Evolutionary conservation across 2,329 filamentous ascomycete species (phyloP), one percentile per base, ranked within the genome.

Genomic region (Periconia sp.): DNA sequence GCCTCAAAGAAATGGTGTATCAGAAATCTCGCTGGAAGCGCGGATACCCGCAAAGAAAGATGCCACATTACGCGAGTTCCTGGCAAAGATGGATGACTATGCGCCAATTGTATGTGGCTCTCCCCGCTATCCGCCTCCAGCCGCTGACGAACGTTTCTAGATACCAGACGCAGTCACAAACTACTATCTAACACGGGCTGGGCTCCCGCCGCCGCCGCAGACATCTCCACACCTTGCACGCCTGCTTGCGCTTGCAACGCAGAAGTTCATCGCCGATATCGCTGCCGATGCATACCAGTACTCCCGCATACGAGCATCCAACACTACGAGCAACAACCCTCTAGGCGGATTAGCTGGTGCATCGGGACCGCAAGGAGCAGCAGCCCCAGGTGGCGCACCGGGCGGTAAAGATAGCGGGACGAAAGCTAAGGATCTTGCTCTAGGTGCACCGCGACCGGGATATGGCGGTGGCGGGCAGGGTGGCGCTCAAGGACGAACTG

Each of bases 261-360:
- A 99, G 68, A 99, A 99, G 69, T 99, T 99, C 78, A 89, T 99
- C 61, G 92, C 94, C 46, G 94, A 99, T 70, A 90, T 99, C 54
- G 94, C 94, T 2, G 92, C 94, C 43, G 94, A 99, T 70, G 91
- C 94, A 3, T 99, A 99, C 71, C 94, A 99, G 73, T 97, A 96
- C 78, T 91, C 88, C 48, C 89, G 92, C 39, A 97, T 99, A 63
- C 87, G 94, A 28, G 89, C 89, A n/a, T 92, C 89, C 16, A 95
- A 94, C 66, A 91, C 87, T 45, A 92, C 88, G 52, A 86, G 86
- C 10, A 95, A 92, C 68, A 96, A 96, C 71, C 88, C 90, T 1
- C 92, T 96, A 84, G 89, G 89, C 47, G 90, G 87, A 54, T 79
- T 95, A 12, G 86, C 85, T 0, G 63, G 59, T n/a, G 54, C 50